A percentile compares a stretch with the other conserved stretches of the same genome.
phyloP scores from a whole-genome alignment of 805 yeast genomes.

The Candida vaughaniae region DNA sequence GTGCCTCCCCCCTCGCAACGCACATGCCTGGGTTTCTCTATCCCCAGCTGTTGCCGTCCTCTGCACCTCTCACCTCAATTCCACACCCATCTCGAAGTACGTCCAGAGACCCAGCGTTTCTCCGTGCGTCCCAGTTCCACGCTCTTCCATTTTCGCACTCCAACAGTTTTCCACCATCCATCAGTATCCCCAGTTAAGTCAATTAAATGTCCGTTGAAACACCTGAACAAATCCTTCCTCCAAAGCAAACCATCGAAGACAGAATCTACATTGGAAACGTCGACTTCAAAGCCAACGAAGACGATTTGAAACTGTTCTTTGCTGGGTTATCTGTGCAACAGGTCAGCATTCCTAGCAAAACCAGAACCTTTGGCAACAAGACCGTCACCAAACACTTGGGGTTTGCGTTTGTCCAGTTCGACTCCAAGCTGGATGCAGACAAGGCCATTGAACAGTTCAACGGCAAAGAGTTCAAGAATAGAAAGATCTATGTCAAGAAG shows the following conservation, averaged over 20 bases:
- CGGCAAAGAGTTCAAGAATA: slow-evolving; percentile 43
- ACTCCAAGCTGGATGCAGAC: slow-evolving; percentile 42
- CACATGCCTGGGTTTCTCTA: no score
- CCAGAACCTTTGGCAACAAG: slow-evolving; percentile 30
- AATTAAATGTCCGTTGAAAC: neutral
- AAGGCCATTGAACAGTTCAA: slow-evolving; percentile 42
- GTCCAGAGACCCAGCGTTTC: no score
- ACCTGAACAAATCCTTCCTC: no score
- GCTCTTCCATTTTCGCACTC: no score
- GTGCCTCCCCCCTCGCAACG: no score
- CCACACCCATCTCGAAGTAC: no score
- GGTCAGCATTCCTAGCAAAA: slow-evolving; percentile 53
- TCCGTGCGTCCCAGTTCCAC: no score
- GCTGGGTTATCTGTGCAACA: slow-evolving; percentile 44
- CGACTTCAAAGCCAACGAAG: slow-evolving; percentile 41
- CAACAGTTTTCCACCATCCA: no score
- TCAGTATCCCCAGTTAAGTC: slow-evolving; percentile 5
- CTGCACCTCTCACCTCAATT: no score
- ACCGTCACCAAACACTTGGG: slow-evolving; percentile 49
- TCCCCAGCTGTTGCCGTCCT: no score
- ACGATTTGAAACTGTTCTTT: slow-evolving; percentile 48
- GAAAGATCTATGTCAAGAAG: slow-evolving; percentile 50
- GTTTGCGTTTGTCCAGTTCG: slow-evolving; percentile 59
- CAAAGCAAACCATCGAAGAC: slow-evolving; percentile 30
- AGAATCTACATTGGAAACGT: slow-evolving; percentile 46